Evolutionary conservation across 2,329 filamentous ascomycete species (phyloP).

Genomic region (Sporothrix inflata): DNA sequence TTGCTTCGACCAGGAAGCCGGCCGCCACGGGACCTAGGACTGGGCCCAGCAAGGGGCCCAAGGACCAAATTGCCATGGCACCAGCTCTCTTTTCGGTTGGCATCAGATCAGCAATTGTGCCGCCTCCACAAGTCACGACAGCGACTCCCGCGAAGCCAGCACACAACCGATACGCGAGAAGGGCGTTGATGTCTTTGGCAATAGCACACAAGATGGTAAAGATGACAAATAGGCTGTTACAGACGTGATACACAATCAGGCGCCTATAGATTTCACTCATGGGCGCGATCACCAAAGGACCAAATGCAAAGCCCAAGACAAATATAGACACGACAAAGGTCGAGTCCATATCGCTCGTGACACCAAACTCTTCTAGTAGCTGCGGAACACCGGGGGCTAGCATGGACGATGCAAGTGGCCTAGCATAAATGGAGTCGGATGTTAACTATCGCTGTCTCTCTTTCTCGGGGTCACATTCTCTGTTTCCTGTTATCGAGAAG

Average conservation of each 20-base stretch:
- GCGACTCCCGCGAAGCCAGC: constrained; percentile 64
- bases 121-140: constrained; percentile 66
- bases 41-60: constrained; percentile 51
- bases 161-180: constrained; percentile 63
- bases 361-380: constrained; percentile 28
- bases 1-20: constrained; percentile 45
- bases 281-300: constrained; percentile 61
- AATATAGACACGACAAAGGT: constrained; percentile 31
- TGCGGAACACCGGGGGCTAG: constrained; percentile 28
- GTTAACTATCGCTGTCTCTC: not conserved
- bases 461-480: not conserved
- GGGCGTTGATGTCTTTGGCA: constrained; percentile 52
- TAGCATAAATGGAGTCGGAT: not conserved
- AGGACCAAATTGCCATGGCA: constrained; percentile 56
- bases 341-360: constrained; percentile 17
- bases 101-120: constrained; percentile 67
- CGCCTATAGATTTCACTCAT: constrained; percentile 63
- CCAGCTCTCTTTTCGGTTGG: constrained; percentile 57
- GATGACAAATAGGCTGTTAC: constrained; percentile 46
- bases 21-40: constrained; percentile 51
- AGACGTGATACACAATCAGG: constrained; percentile 47
- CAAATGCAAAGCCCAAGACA: constrained; percentile 46
- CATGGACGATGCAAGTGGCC: constrained; percentile 22
- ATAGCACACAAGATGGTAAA: constrained; percentile 48
- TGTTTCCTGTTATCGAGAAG: too few relatives aligned